Percentiles rank a stretch among this genome's conserved stretches.
Evolutionary conservation across 129 eudicot species (phyloP).

Genomic region (Smallanthus sonchifolius): DNA sequence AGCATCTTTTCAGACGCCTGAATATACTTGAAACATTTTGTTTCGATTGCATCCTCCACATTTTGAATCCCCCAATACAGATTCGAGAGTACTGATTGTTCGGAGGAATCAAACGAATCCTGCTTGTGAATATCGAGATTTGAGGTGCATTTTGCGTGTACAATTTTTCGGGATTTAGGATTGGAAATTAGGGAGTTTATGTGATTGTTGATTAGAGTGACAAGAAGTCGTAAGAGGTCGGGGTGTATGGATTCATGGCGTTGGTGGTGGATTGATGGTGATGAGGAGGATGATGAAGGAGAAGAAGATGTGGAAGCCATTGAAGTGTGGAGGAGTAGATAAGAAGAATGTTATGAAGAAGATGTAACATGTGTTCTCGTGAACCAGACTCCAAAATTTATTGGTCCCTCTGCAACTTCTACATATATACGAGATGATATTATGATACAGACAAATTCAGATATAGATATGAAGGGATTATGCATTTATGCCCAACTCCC

Average conservation of each 20-base stretch:
- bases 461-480: neutral
- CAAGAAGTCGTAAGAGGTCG: slow-evolving; percentile 31
- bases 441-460: slow-evolving; percentile 36
- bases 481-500: neutral
- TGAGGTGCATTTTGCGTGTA: slow-evolving; percentile 48
- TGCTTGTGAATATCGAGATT: slow-evolving; percentile 35
- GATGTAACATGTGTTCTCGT: slow-evolving; percentile 36
- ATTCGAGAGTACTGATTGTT: slow-evolving; percentile 49
- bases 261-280: slow-evolving; percentile 9
- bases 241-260: slow-evolving; percentile 32
- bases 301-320: slow-evolving; percentile 45
- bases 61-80: slow-evolving; percentile 59
- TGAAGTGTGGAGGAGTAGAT: slow-evolving; percentile 27
- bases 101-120: slow-evolving; percentile 42
- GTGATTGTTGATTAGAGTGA: slow-evolving; percentile 41
- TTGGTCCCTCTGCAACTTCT: slow-evolving; percentile 31
- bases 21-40: slow-evolving; percentile 15
- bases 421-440: neutral
- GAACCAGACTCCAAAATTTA: slow-evolving; percentile 35
- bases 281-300: slow-evolving; percentile 16
- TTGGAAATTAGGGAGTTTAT: slow-evolving; percentile 33
- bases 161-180: slow-evolving; percentile 27
- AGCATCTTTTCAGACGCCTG: slow-evolving; percentile 51
- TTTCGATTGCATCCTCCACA: slow-evolving; percentile 38
- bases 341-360: neutral